Base-by-base conservation (phyloP, 768 basidiomycete species). In the Imleria badia region DNA sequence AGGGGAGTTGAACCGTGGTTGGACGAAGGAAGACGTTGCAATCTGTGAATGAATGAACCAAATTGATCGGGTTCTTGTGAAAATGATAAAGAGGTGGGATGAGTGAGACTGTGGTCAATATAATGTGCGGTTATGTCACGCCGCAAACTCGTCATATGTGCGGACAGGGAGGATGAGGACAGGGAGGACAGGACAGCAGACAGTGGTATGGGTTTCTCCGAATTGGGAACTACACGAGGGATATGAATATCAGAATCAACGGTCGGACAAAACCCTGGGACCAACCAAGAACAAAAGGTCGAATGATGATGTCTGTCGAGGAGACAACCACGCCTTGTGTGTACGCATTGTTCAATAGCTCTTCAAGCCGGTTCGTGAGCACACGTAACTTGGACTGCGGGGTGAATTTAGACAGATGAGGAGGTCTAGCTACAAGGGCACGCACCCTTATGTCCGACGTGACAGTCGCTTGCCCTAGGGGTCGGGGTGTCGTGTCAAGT, bases 311-410 rank as follows among this genome's bases (percentile, higher is more conserved):
- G 55, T 78, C 76, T 15, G 75, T 75, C 5, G 80, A 71, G 23
- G 78, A 76, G 29, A 87, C 66, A 3, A 75, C 63, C 23, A 91
- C 68, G 62, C 85, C 78, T 61, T 83, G 78, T 20, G 80, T 69
- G 63, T 83, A 91, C 3, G 85, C 86, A 44, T 89, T 83, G 59
- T 77, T 81, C 22, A 93, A 75, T 61, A 89, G 84, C 56, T 91
- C 91, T 64, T 89, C 84, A 8, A 82, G 70, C 35, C 81, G 80
- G 51, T 86, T 82, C 62, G 77, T 76, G 23, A 78, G 68, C 10
- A 81, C 77, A 55, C 77, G 78, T 54, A 83, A 78, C 59, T 75
- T 81, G 46, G 73, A 76, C 90, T 93, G 59, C 7, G 17, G 9
- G 6, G 19, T 29, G 13, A 15, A 51, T 19, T 62, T 17, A 60